Conservation (phyloP, 2,329 filamentous ascomycete species). For the Sporothrix variecibatus region DNA sequence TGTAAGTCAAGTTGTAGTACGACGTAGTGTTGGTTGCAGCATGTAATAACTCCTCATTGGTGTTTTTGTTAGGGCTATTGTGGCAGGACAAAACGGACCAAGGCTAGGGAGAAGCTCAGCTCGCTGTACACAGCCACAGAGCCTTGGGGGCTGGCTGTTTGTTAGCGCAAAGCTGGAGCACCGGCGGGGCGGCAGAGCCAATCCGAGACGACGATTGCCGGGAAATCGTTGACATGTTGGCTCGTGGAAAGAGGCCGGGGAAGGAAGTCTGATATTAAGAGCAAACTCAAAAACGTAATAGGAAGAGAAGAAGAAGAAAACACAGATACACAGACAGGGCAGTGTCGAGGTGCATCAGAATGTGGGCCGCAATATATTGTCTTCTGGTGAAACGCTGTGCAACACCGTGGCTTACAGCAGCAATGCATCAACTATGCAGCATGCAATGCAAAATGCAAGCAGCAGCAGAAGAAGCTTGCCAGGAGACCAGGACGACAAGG, state of each 20-base stretch:
- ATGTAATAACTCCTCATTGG: background rate
- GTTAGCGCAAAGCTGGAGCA: background rate
- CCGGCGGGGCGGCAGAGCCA: background rate
- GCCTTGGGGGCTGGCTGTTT: background rate
- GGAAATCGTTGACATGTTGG: background rate
- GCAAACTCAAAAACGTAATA: background rate
- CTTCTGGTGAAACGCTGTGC: slow-evolving; percentile 2
- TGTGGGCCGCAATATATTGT: slow-evolving; percentile 7
- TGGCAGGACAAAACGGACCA: slow-evolving; percentile 12
- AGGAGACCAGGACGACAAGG: background rate
- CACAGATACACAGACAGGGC: background rate
- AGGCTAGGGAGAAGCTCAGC: background rate
- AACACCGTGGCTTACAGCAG: slow-evolving; percentile 2
- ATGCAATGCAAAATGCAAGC: background rate
- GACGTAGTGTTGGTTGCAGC: background rate
- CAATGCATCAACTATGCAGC: background rate
- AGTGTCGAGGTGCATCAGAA: background rate
- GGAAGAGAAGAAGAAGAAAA: background rate
- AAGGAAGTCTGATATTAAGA: background rate
- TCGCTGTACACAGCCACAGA: slow-evolving; percentile 21
- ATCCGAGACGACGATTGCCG: background rate
- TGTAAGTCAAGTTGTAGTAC: background rate
- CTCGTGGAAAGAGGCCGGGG: background rate
- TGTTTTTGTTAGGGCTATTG: slow-evolving; percentile 1
- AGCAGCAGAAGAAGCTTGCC: background rate